Evolutionary conservation across 768 basidiomycete species (phyloP).

Genomic region (Pulveroboletus sp.): DNA sequence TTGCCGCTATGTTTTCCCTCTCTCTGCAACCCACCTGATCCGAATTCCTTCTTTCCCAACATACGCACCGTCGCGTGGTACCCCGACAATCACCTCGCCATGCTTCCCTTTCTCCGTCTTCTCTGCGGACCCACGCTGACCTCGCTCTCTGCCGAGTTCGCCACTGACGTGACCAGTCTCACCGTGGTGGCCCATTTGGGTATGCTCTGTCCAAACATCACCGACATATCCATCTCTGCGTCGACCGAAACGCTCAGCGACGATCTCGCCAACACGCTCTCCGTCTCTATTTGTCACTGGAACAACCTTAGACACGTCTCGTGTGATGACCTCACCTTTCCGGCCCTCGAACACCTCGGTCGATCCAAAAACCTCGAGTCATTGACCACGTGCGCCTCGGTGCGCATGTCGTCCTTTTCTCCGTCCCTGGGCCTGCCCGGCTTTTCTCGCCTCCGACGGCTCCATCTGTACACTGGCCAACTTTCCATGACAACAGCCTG

Average conservation of each 20-base stretch:
- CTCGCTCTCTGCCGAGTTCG: constrained; percentile 19
- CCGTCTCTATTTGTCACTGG: constrained; percentile 19
- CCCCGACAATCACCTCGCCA: constrained; percentile 16
- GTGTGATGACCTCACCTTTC: constrained; percentile 19
- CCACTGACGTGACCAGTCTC: constrained; percentile 15
- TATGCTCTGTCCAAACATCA: constrained; percentile 17
- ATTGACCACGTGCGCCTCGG: constrained; percentile 12
- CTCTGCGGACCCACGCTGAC: constrained; percentile 23
- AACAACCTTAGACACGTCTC: constrained; percentile 15
- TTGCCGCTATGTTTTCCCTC: constrained; percentile 6
- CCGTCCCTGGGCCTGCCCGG: not conserved
- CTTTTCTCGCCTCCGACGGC: constrained; percentile 13
- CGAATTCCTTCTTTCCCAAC: constrained; percentile 20
- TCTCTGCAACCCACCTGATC: constrained; percentile 13
- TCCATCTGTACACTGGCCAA: constrained; percentile 18
- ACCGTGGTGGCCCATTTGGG: constrained; percentile 12
- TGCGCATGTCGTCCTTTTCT: constrained; percentile 9
- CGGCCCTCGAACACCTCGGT: constrained; percentile 19
- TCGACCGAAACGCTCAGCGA: constrained; percentile 5
- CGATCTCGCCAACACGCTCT: constrained; percentile 13
- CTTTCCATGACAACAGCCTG: constrained; percentile 11
- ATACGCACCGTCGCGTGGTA: constrained; percentile 22
- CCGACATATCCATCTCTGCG: constrained; percentile 15
- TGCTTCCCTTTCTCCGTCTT: constrained; percentile 21
- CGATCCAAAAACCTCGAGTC: constrained; percentile 13